Conservation (phyloP, 2,329 filamentous ascomycete genomes). For the Diaporthe aspalathi region DNA sequence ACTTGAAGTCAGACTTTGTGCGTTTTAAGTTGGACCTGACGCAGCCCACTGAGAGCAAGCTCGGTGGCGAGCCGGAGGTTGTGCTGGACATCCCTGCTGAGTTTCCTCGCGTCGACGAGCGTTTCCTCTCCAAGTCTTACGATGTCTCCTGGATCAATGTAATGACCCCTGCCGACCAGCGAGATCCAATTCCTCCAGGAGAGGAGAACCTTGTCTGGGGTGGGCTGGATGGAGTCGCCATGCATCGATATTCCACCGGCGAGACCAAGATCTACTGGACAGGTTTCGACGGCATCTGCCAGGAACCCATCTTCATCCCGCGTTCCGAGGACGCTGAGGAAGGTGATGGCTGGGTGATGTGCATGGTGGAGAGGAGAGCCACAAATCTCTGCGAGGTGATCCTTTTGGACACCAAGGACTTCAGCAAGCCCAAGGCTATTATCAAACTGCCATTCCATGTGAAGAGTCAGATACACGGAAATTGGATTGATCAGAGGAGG, state of each 20-base stretch:
- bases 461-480: conserved; percentile 48
- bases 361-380: conserved; percentile 42
- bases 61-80: conserved; percentile 45
- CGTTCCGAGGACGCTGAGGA: conserved; percentile 48
- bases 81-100: conserved; percentile 54
- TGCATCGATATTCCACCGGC: conserved; percentile 28
- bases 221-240: conserved; percentile 36
- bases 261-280: conserved; percentile 47
- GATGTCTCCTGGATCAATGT: conserved; percentile 54
- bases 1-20: conserved; percentile 55
- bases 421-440: conserved; percentile 52
- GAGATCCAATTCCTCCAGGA: not conserved
- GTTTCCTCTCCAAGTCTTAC: conserved; percentile 53
- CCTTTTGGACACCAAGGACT: conserved; percentile 54
- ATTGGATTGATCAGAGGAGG: conserved; percentile 46
- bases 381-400: conserved; percentile 51
- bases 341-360: conserved; percentile 54
- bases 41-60: conserved; percentile 42
- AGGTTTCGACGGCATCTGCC: conserved; percentile 49
- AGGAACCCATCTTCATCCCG: conserved; percentile 58
- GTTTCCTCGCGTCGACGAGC: conserved; percentile 58
- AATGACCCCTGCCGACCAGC: conserved; percentile 42
- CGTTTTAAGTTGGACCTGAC: conserved; percentile 55
- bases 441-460: conserved; percentile 53
- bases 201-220: conserved; percentile 19